Evolutionary conservation across 495 filamentous ascomycete species (phyloP), one percentile per base, ranked within the genome.

Genomic region (Xylaria cubensis): DNA sequence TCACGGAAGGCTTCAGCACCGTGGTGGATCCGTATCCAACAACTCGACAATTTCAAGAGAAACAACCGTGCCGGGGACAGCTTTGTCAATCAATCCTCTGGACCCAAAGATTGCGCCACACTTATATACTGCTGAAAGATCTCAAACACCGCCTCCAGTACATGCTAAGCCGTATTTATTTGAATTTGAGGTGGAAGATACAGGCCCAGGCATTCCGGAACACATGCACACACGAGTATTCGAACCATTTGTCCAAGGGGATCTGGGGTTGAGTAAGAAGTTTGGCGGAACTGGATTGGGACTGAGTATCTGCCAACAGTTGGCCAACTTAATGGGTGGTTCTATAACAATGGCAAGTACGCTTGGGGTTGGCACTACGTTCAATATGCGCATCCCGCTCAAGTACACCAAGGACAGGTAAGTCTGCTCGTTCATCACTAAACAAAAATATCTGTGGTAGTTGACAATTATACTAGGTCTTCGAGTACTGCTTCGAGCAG

Each of bases 191-290:
- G 93, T 98, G 3, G 85, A 93, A 78, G 95, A 98, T 75, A 95
- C 92, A 10, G 95, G 95, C 0, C 95, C 94, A 4, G 95, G 95
- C n/a, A 97, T 98, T 70, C 91, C 94, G 0, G 87, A 88, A 32
- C 81, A 89, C 62, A 87, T 95, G 68, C 93, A 93, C 72, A 82
- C 92, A 70, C 88, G 89, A 72, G 92, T 98, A 34, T 98, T 98
- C 82, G 94, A 98, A 77, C 95, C 94, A 0, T 98, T 98, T 75
- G 91, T 97, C 10, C 95, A 98, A 80, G 95, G 93, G 1, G 94
- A 98, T 78, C 82, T 96, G 12, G 91, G 93, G 2, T 83, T 98
- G 26, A 95, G 91, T 80, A 97, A 94, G 78, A 97, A 95, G 73
- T 96, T 91, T 77, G 94, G 93, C 29, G 95, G 95, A 17, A 97